Base-by-base conservation (phyloP, 2,329 filamentous ascomycete genomes). In the Aurifilum marmelostoma region DNA sequence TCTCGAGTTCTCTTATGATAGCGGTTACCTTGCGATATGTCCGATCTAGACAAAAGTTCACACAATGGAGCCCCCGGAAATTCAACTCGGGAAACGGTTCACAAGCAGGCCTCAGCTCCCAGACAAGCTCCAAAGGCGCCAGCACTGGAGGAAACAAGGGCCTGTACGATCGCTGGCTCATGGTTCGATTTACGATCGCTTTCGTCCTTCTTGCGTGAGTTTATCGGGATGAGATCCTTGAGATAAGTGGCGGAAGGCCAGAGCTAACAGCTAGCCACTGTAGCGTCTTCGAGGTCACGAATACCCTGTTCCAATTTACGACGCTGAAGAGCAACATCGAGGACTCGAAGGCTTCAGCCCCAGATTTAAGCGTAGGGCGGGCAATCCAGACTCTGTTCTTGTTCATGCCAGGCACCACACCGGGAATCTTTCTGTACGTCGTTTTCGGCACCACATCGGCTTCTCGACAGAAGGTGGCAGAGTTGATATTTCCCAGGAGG, bases 141-240 rank as follows among this genome's bases (percentile, higher is more conserved):
- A 65, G 47, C 9, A 5, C 29, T 1, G 41, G 54, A 1, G 63
- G 67, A 9, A 67, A 43, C 7, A 43, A 50, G 24, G 74, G 74
- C 1, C 68, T 76, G 2, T 75, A 75, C 37, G 75, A 76, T 41
- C 71, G 75, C 27, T 76, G 75, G 75, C 72, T 76, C 8, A 73
- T 76, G 71, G 73, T 75, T 14, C 73, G 75, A 24, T 76, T 76
- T 52, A 75, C 74, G 8, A 71, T 74, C 16, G 75, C 74, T 9
- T 76, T 76, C 39, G 69, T 74, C 2, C 37, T 71, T 1, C 69
- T 75, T 21, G 72, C 67, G 74, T 75, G 61, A 47, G 74, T 67
- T 37, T n/a, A 11, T 29, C 39, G 32, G 8, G 34, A 24, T 5
- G 1, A 14, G 6, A n/a, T 47, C 34, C 56, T 11, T 21, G 34